Evolutionary conservation across 768 basidiomycete species (phyloP), one percentile per base, ranked within the genome.

Genomic region (Russula lepida): DNA sequence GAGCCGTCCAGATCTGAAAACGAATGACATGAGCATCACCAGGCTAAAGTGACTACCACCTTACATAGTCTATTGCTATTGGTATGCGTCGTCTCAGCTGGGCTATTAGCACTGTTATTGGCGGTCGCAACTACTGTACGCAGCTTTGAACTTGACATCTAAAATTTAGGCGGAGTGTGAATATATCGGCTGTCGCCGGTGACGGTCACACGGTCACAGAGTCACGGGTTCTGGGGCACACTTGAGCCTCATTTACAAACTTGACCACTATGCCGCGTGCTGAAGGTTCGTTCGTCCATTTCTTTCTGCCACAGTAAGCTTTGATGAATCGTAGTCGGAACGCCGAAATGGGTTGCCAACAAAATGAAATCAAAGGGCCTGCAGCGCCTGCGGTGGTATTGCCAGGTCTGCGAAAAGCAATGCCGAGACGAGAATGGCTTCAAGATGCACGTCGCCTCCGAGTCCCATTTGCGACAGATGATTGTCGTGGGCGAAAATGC

Each of bases 391-490:
- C 83, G 95, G 64, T 98, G 95, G 95, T 99, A 91, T 75, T 98
- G 95, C 70, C 95, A 99, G 79, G 92, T 98, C 66, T 98, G 97
- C 82, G 77, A 98, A 80, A 99, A 99, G 72, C 95, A 98, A 74
- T 98, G 95, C 73, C 80, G 95, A 71, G 91, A 98, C 74, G 97
- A 98, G 77, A 99, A 99, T 74, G 97, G 95, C 19, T 99, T 98
- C 83, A 97, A 97, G 75, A 95, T 92, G 72, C 94, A 98, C 72
- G 82, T 85, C 17, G 81, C 83, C 56, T 91, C 90, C 32, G 93
- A 95, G 73, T 80, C 86, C 1, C 97, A 99, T 75, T 77, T 98
- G 37, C 84, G 97, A 3, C 94, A 98, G 73, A 98, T 99, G 94
- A 82, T 99, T 65, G 86, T 95, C 48, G 92, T 98, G 53, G 97